These are phyloP conservation scores for Kodamaea nitidulidarum DNA, from an alignment of 805 yeast genomes.

Conservation along the genomic window DNA sequence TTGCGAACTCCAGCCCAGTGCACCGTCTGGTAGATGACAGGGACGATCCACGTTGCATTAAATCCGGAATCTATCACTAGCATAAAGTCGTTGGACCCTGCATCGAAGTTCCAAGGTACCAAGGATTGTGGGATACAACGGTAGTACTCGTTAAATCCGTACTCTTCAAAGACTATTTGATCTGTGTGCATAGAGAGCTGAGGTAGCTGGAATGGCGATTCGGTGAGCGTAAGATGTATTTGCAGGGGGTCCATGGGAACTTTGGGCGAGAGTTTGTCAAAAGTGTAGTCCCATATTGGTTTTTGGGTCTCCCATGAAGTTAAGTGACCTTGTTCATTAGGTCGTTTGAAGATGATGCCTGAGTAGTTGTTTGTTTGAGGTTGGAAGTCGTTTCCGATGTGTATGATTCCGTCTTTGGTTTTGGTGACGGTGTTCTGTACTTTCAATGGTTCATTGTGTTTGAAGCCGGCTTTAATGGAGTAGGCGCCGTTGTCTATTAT, in stretches of 20 bases:
- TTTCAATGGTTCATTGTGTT: slow-evolving; percentile 35
- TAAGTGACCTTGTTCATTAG: slow-evolving; percentile 84
- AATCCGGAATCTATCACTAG: slow-evolving; percentile 86
- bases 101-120: slow-evolving; percentile 51
- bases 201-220: slow-evolving; percentile 78
- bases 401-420: slow-evolving; percentile 69
- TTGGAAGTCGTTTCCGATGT: slow-evolving; percentile 67
- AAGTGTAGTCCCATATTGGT: slow-evolving; percentile 83
- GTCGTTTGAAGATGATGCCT: slow-evolving; percentile 70
- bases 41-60: slow-evolving; percentile 81
- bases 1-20: slow-evolving; percentile 74
- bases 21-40: slow-evolving; percentile 74
- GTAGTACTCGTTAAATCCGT: slow-evolving; percentile 68
- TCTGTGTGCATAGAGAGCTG: slow-evolving; percentile 80
- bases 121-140: slow-evolving; percentile 60
- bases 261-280: slow-evolving; percentile 40
- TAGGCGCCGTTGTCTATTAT: slow-evolving; percentile 91
- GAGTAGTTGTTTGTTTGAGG: slow-evolving; percentile 65
- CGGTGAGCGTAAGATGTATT: slow-evolving; percentile 66
- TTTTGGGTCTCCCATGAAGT: slow-evolving; percentile 89
- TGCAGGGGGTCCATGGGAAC: slow-evolving; percentile 41
- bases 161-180: slow-evolving; percentile 92
- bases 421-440: slow-evolving; percentile 70
- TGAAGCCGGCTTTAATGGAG: slow-evolving; percentile 54
- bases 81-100: slow-evolving; percentile 49